phyloP scores from a whole-genome alignment of 1,139 yeast species.

The Hanseniaspora sp. region DNA sequence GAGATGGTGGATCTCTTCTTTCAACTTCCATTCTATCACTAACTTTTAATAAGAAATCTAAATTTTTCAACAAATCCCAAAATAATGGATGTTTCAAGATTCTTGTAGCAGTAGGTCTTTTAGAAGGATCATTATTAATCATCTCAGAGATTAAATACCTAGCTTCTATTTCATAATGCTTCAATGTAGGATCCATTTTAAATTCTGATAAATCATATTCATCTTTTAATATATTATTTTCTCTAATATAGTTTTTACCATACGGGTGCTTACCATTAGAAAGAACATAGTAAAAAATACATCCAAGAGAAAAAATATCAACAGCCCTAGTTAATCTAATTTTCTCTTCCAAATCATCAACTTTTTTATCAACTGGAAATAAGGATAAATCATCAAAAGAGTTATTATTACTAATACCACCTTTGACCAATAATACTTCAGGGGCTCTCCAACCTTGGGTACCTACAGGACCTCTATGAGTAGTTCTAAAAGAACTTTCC shows the following conservation, averaged over 20 bases:
- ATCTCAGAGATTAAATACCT: constrained; percentile 58
- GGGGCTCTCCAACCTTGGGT: constrained; percentile 99
- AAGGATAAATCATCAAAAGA: constrained; percentile 10
- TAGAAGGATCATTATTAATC: constrained; percentile 56
- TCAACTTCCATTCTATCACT: constrained; percentile 89
- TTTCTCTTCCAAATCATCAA: constrained; percentile 34
- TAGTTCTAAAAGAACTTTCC: constrained; percentile 86
- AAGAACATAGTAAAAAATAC: constrained; percentile 79
- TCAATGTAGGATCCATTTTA: constrained; percentile 27
- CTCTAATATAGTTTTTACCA: constrained; percentile 79
- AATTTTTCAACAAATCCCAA: constrained; percentile 65
- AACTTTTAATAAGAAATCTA: constrained; percentile 72
- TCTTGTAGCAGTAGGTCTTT: constrained; percentile 60
- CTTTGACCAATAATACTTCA: constrained; percentile 50
- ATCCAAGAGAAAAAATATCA: constrained; percentile 88
- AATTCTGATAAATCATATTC: constrained; percentile 45
- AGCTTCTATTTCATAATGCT: constrained; percentile 44
- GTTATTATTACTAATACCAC: constrained; percentile 11
- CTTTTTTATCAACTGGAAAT: constrained; percentile 27
- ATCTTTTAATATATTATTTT: constrained; percentile 74
- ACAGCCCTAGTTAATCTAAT: constrained; percentile 78
- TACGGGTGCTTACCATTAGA: constrained; percentile 88
- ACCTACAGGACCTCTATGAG: constrained; percentile 89
- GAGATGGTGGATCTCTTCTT: constrained; percentile 75
- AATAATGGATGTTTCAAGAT: constrained; percentile 79